Conservation (phyloP, 2,329 filamentous ascomycete species). For the Xylaria sp. region DNA sequence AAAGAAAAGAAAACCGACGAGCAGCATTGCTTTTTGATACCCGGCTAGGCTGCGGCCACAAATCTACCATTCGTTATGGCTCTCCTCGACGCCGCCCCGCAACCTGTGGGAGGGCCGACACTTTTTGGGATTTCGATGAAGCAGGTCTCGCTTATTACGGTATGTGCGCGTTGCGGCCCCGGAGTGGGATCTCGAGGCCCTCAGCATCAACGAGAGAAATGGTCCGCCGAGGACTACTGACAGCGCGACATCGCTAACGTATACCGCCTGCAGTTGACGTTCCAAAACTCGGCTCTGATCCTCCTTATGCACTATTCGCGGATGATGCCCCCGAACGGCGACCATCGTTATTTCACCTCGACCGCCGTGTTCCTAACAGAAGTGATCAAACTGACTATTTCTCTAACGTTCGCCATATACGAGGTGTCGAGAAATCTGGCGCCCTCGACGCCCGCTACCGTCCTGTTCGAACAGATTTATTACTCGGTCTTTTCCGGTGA, state of each 20-base stretch:
- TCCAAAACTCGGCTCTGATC: constrained; percentile 79
- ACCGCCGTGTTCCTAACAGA: constrained; percentile 95
- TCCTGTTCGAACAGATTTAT: constrained; percentile 78
- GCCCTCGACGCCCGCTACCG: constrained; percentile 76
- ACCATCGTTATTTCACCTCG: constrained; percentile 88
- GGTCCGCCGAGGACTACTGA: constrained; percentile 16
- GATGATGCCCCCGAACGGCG: constrained; percentile 82
- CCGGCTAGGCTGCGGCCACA: constrained; percentile 9
- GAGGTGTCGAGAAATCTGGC: constrained; percentile 79
- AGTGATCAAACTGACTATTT: constrained; percentile 85
- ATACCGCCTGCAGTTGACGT: constrained; percentile 63
- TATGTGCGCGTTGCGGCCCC: constrained; percentile 40
- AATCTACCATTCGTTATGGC: constrained; percentile 41
- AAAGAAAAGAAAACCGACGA: constrained; percentile 7
- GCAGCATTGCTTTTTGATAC: constrained; percentile 1
- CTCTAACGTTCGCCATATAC: constrained; percentile 83
- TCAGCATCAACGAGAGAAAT: background rate
- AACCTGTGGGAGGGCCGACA: constrained; percentile 45
- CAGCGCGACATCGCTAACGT: constrained; percentile 8
- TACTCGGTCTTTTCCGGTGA: constrained; percentile 84
- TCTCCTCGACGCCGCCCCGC: constrained; percentile 43
- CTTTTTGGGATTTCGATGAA: constrained; percentile 67
- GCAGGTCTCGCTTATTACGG: constrained; percentile 67
- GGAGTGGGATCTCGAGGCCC: background rate
- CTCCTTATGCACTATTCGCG: constrained; percentile 92